Conservation (phyloP, 2,329 filamentous ascomycete species). For the Bipolaris bicolor region DNA sequence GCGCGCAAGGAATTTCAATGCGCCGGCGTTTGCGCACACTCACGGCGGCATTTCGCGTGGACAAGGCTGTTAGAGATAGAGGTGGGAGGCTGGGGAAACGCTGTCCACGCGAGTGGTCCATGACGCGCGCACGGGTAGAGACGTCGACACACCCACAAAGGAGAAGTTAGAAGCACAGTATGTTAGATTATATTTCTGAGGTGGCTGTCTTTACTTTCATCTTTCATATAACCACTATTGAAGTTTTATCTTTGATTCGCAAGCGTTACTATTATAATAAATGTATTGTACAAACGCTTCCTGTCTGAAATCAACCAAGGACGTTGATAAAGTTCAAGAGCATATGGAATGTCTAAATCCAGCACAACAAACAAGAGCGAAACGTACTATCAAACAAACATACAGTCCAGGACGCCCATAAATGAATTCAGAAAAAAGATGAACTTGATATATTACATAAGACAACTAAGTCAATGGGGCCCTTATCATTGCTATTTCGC, state of each 20-base stretch:
- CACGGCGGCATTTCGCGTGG: slow-evolving; percentile 29
- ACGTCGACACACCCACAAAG: neutral
- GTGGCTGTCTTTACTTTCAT: neutral
- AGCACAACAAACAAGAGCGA: neutral
- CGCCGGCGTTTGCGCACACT: slow-evolving; percentile 16
- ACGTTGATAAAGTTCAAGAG: neutral
- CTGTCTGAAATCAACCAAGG: neutral
- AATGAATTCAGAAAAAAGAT: slow-evolving; percentile 2
- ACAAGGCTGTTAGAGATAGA: slow-evolving; percentile 1
- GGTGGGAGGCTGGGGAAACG: slow-evolving; percentile 5
- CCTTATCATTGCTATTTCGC: slow-evolving; percentile 10
- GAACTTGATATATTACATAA: slow-evolving; percentile 15
- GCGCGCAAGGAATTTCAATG: neutral
- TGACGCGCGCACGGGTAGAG: slow-evolving; percentile 25
- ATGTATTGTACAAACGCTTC: neutral
- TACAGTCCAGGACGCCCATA: neutral
- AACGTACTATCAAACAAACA: neutral
- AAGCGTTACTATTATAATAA: neutral
- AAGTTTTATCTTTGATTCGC: neutral
- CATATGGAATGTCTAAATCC: neutral
- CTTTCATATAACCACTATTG: neutral
- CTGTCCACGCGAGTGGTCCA: slow-evolving; percentile 4
- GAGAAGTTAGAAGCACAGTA: neutral
- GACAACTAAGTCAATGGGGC: neutral
- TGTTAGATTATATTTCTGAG: neutral